Evolutionary conservation across 805 yeast genomes (phyloP).

Genomic region (Metschnikowia chrysomelidarum): DNA sequence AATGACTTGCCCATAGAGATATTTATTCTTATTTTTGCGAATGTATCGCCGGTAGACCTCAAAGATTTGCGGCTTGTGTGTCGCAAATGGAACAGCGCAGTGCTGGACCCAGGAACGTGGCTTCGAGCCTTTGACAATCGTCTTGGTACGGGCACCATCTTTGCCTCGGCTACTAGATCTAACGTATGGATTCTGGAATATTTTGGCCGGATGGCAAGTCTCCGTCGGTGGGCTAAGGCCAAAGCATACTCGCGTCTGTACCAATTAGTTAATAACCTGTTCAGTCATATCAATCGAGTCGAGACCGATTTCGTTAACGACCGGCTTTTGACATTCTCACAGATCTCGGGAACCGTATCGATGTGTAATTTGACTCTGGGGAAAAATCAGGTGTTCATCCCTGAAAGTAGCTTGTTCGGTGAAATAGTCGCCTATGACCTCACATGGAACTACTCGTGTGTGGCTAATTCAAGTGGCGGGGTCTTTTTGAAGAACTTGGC

Average conservation of each 20-base stretch:
- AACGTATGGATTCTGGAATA: conserved; percentile 48
- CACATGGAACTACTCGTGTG: conserved; percentile 34
- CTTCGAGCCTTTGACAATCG: conserved; percentile 39
- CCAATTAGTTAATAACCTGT: conserved; percentile 30
- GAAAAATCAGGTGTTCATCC: conserved; percentile 36
- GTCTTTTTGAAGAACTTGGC: conserved; percentile 33
- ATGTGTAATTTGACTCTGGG: conserved; percentile 35
- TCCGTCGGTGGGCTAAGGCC: conserved; percentile 41
- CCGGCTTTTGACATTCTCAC: conserved; percentile 28
- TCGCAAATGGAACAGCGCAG: conserved; percentile 44
- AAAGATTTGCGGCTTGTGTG: conserved; percentile 45
- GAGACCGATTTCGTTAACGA: conserved; percentile 27
- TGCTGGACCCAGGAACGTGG: conserved; percentile 49
- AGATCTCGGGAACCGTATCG: conserved; percentile 28
- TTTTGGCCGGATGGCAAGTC: conserved; percentile 34
- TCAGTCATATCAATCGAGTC: conserved; percentile 22
- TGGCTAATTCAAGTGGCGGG: conserved; percentile 29
- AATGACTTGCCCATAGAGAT: conserved; percentile 48
- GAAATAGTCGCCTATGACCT: conserved; percentile 22
- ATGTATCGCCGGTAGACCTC: conserved; percentile 46
- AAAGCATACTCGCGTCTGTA: conserved; percentile 27
- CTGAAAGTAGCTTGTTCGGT: conserved; percentile 25
- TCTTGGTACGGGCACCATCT: conserved; percentile 35
- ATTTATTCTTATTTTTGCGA: conserved; percentile 43
- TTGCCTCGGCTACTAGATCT: conserved; percentile 46